phyloP scores from a whole-genome alignment of 768 basidiomycete species.

The Chiua virens region DNA sequence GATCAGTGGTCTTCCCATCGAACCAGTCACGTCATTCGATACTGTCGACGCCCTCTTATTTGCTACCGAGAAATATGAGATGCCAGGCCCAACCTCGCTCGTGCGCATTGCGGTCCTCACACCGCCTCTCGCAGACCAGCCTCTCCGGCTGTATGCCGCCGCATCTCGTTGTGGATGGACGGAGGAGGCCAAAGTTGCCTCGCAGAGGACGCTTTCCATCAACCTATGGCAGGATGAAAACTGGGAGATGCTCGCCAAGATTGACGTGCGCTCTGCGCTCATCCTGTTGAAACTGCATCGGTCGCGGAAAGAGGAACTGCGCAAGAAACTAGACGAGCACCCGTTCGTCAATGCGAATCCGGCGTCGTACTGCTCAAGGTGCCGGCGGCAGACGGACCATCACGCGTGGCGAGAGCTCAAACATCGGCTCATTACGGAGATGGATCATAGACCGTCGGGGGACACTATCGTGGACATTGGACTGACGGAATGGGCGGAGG shows the following conservation, averaged over 20 bases:
- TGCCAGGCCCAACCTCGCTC: conserved; percentile 62
- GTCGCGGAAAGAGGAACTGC: conserved; percentile 48
- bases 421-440: conserved; percentile 52
- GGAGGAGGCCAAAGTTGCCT: conserved; percentile 53
- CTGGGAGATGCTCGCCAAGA: conserved; percentile 44
- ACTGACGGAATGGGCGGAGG: conserved; percentile 54
- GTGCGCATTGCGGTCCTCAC: conserved; percentile 58
- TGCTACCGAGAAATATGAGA: conserved; percentile 70
- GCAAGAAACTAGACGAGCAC: conserved; percentile 49
- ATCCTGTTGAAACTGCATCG: conserved; percentile 57
- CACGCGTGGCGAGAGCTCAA: conserved; percentile 67
- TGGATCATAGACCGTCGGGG: conserved; percentile 58
- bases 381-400: conserved; percentile 50
- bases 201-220: conserved; percentile 52
- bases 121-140: conserved; percentile 47
- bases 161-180: conserved; percentile 62
- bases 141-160: conserved; percentile 53
- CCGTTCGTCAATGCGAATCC: conserved; percentile 58
- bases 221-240: conserved; percentile 49
- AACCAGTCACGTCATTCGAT: conserved; percentile 50
- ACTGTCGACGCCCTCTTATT: conserved; percentile 55
- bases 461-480: conserved; percentile 54
- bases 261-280: conserved; percentile 52
- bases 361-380: conserved; percentile 43
- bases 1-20: conserved; percentile 58